Evolutionary conservation across 2,329 filamentous ascomycete species (phyloP), one percentile per base, ranked within the genome.

Genomic region (Colletotrichum musicola): DNA sequence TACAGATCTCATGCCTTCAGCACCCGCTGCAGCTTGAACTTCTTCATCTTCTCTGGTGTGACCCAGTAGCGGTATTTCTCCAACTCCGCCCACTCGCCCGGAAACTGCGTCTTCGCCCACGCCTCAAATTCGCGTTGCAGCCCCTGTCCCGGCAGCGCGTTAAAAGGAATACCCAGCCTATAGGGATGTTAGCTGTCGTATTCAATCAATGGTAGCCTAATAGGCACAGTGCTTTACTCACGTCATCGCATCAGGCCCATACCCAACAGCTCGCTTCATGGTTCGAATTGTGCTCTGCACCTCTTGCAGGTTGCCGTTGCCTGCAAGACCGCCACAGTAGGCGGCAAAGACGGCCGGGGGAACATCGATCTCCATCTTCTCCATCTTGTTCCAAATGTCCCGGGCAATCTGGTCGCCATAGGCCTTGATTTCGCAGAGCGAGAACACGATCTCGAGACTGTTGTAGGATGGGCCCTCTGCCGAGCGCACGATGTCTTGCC

Each of bases 381-480:
- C 85, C 66, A 96, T 85, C 79, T 89, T 89, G 22, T 82, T 82
- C 93, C 93, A 97, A 6, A 95, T 89, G 55, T 88, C 83, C 20
- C 88, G 88, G 47, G 92, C 89, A 70, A 85, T 85, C 20, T 81
- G 83, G 78, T 90, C 83, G 72, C 91, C 83, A 75, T 84, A 84
- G 1, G 86, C 84, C 68, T 83, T 83, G 69, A 82, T 83, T 77
- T 97, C 91, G 77, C 94, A 95, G 1, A 91, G 88, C 73, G 91
- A 90, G 73, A 99, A 93, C 2, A 94, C 91, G 40, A 96, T 91
- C 53, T 91, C 89, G 44, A 99, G 86, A 70, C 91, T 95, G 69
- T 89, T 88, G 74, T 96, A 94, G 1, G 91, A 92, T 0, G 96
- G 96, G 0, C 96, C 96, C 79, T 98, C 95, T n/a, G 86, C 84